Percentiles rank a stretch among this genome's conserved stretches.
Evolutionary conservation across 768 basidiomycete species (phyloP).

Genomic region (Leucosporidium scottii): DNA sequence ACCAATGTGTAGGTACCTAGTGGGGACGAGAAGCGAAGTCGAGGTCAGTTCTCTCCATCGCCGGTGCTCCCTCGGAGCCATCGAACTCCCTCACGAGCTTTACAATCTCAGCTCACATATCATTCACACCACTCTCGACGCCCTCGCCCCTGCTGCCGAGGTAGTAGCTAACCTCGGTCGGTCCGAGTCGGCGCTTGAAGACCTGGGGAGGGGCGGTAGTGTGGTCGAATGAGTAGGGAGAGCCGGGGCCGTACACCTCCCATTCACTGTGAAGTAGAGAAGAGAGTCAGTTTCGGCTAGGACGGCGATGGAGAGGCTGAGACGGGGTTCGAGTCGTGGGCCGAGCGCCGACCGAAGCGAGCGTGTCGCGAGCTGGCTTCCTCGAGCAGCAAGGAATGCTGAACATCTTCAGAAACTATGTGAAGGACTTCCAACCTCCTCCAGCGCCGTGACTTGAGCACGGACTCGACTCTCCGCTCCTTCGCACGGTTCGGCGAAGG

Average conservation of each 20-base stretch:
- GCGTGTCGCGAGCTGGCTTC: too few relatives aligned
- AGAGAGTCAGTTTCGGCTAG: not conserved
- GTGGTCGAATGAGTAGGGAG: not conserved
- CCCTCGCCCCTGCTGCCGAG: slow-evolving; percentile 68
- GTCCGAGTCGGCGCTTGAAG: slow-evolving; percentile 56
- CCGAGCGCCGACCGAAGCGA: too few relatives aligned
- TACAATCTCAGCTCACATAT: slow-evolving; percentile 60
- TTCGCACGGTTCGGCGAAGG: too few relatives aligned
- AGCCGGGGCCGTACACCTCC: not conserved
- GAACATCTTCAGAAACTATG: too few relatives aligned
- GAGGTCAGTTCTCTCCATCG: too few relatives aligned
- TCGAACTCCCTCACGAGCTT: too few relatives aligned
- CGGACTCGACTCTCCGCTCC: too few relatives aligned
- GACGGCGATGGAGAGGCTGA: not conserved
- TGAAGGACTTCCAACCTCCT: too few relatives aligned
- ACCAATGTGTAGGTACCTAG: slow-evolving; percentile 70
- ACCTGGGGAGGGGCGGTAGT: not conserved
- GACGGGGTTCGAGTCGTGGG: too few relatives aligned
- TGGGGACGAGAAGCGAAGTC: not conserved
- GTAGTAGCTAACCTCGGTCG: slow-evolving; percentile 72
- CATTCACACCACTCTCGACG: slow-evolving; percentile 54
- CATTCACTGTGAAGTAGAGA: slow-evolving; percentile 8
- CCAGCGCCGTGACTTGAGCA: too few relatives aligned
- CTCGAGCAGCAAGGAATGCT: too few relatives aligned
- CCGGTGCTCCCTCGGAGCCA: too few relatives aligned